Base-by-base conservation (phyloP, 2,329 filamentous ascomycete genomes). In the Colletotrichum theobromicola region DNA sequence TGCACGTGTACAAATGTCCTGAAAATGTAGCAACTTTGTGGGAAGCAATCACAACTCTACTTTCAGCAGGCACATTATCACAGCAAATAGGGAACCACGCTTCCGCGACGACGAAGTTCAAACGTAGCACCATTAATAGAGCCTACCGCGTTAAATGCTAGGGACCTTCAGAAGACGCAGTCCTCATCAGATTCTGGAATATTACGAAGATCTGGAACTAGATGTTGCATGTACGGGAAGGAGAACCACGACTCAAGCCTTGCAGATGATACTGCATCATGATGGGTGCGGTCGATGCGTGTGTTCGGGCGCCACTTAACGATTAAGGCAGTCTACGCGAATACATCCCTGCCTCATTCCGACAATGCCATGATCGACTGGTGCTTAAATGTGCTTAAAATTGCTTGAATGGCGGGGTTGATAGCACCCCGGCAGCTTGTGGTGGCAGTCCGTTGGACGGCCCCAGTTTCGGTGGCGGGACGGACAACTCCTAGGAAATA, bases 231-330 rank as follows among this genome's bases (percentile, higher is more conserved):
- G 16, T 50, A 18, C 24, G 42, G n/a, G 10, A 15, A 42, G 32
- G 12, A 32, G 26, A 16, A 30, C 18, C 62, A 71, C 12, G 21
- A 24, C 18, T 18, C 26, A 34, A 28, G n/a, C 24, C 15, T 35
- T 63, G 65, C 46, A 35, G 57, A 16, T 18, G 32, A 63, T 30
- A 32, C 30, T 60, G 55, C 34, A 13, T 34, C 15, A 30, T 42
- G 24, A 24, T 9, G 18, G 63, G 21, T 26, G 18, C 28, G 18
- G 35, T 34, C 15, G 30, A 62, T 68, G 65, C 65, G 69, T 34
- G 57, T 63, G 46, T 42, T 63, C 57, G 65, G 65, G 65, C 65
- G 65, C 42, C 70, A 69, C 34, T 69, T 7, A 50, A 69, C 65
- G 12, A 69, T 69, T 69, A 15, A 9, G 65, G 65, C 46, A 69